phyloP scores from a whole-genome alignment of 495 filamentous ascomycete genomes.

The Beverwykella pulmonaria region DNA sequence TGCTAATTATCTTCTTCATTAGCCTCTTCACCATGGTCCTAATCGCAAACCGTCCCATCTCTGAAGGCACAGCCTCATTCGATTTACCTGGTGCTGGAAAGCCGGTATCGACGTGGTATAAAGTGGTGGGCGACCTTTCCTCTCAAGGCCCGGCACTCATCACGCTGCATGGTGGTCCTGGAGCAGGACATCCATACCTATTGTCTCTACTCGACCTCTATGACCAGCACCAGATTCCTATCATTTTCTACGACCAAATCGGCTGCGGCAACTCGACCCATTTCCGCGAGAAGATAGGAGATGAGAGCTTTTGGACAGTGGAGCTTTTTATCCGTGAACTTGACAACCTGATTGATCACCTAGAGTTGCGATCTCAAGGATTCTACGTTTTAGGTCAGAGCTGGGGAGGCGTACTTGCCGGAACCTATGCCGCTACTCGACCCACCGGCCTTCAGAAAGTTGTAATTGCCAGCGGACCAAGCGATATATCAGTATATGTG shows the following conservation, averaged over 20 bases:
- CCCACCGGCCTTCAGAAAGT: conserved; percentile 44
- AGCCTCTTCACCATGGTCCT: no score
- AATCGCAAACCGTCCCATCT: no score
- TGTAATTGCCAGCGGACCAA: conserved; percentile 47
- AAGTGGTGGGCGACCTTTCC: conserved; percentile 45
- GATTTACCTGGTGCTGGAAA: no score
- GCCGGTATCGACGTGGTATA: conserved; percentile 58
- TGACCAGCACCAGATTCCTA: conserved; percentile 41
- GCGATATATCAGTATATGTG: conserved; percentile 44
- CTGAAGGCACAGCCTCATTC: no score
- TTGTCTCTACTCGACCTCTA: conserved; percentile 47
- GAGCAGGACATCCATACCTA: conserved; percentile 50
- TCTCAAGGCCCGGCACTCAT: conserved; percentile 43
- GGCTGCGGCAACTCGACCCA: conserved; percentile 54
- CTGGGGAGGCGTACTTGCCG: conserved; percentile 59
- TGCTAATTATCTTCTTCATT: no score
- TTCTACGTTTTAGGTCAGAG: conserved; percentile 53
- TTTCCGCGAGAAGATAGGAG: conserved; percentile 48
- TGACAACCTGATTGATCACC: conserved; percentile 51
- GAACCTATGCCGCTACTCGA: conserved; percentile 45
- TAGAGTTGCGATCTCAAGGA: conserved; percentile 41
- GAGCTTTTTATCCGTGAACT: conserved; percentile 55
- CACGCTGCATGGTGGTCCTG: conserved; percentile 54
- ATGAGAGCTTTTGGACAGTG: conserved; percentile 52
- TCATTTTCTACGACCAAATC: conserved; percentile 59